Evolutionary conservation across 371 early-diverging fungal species (phyloP), one percentile per base, ranked within the genome.

Genomic region (Syncephalastrum sp.): DNA sequence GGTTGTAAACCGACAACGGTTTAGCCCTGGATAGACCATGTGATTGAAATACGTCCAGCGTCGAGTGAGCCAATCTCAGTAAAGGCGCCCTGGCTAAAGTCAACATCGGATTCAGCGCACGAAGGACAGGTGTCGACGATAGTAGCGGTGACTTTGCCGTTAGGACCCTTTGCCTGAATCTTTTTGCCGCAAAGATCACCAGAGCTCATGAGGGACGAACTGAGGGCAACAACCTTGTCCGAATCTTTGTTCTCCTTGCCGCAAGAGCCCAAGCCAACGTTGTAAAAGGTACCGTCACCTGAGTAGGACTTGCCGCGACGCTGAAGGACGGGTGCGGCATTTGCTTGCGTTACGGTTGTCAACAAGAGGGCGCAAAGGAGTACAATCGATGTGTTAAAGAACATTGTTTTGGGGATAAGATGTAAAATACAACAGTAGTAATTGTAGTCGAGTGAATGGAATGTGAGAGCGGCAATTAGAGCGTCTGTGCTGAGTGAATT

Each of bases 91-190:
- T 70, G 72, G 12, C 69, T 69, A 19, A 80, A 55, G 51, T 77
- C 84, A 15, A 83, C 42, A 60, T 64, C 68, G 6, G 70, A 74
- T 7, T 46, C 27, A 3, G 16, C 47, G 54, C 84, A 83, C 2
- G 42, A 57, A 3, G 76, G 78, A 57, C 84, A 83, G 0, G 76
- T 75, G 56, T 83, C 83, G 14, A 74, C 71, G 16, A 82, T 60
- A 1, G 47, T 72, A 29, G 73, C 77, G 14, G 65, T 70, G 41
- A 79, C 75, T 4, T 56, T 51, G 1, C 73, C 74, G n/a, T 56
- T 48, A 4, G 56, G 60, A 14, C 68, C 68, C 12, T 54, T 65
- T 19, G 71, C 56, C 13, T 47, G 70, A 25, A 78, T 74, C 5
- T 33, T 42, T 63, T 75, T 72, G 41, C 77, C 77, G 50, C 86